Conservation (phyloP, 1,284 basidiomycete genomes). For the Prillingera fragicola region DNA sequence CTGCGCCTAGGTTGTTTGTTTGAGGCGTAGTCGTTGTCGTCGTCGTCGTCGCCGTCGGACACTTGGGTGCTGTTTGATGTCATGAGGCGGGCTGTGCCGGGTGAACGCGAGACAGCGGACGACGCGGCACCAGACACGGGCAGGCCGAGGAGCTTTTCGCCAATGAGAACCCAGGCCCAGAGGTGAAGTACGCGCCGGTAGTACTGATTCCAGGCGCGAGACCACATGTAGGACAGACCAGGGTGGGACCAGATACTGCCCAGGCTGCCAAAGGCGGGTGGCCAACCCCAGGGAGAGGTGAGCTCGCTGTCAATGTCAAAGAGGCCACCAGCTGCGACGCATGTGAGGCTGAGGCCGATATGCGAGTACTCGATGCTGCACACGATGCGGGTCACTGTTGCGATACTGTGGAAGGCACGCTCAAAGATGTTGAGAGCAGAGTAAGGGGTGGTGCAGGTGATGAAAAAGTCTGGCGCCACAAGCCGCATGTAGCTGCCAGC, state of each 20-base stretch:
- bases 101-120: too few species aligned
- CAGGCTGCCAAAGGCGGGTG: constrained; percentile 35
- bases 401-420: constrained; percentile 23
- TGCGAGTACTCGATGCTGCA: constrained; percentile 22
- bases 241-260: constrained; percentile 30
- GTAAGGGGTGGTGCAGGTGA: constrained; percentile 21
- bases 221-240: constrained; percentile 38
- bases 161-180: constrained; percentile 36
- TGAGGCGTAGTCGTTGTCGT: not conserved
- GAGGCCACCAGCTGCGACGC: constrained; percentile 28
- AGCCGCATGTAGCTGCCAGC: constrained; percentile 26
- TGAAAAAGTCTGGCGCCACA: constrained; percentile 22
- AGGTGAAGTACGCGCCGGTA: constrained; percentile 33
- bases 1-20: not conserved
- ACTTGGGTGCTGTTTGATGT: not conserved
- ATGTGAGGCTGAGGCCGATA: constrained; percentile 7
- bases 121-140: constrained; percentile 30
- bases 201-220: constrained; percentile 42
- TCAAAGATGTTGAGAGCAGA: constrained; percentile 16
- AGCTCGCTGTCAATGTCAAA: constrained; percentile 32
- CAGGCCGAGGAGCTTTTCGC: constrained; percentile 37
- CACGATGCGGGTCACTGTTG: constrained; percentile 24
- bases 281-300: constrained; percentile 42
- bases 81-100: too few species aligned
- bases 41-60: not conserved